These are phyloP conservation scores for Beauveria rudraprayagi DNA, from an alignment of 2,329 filamentous ascomycete genomes.

Conservation along the genomic window DNA sequence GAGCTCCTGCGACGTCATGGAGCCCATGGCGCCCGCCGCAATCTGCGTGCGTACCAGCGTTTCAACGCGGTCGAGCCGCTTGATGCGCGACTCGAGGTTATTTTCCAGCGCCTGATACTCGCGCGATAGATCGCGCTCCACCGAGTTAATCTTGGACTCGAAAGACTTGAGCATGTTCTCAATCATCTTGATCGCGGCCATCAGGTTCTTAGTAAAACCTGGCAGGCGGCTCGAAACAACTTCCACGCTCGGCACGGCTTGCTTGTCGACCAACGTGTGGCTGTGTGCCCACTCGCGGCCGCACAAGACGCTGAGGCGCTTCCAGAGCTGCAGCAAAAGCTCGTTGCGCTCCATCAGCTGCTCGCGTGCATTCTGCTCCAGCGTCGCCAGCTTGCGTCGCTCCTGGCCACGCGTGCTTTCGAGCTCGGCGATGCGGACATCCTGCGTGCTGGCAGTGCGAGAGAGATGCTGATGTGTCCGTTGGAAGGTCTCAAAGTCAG, in stretches of 20 bases:
- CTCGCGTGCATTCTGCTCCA: slow-evolving; percentile 77
- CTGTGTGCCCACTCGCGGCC: slow-evolving; percentile 87
- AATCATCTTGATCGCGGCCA: slow-evolving; percentile 79
- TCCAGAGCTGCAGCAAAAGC: slow-evolving; percentile 83
- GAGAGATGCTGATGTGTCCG: slow-evolving; percentile 81
- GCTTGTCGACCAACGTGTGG: slow-evolving; percentile 82
- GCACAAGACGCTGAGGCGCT: slow-evolving; percentile 74
- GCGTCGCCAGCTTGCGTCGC: slow-evolving; percentile 62
- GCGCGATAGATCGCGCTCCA: slow-evolving; percentile 86
- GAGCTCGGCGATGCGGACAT: slow-evolving; percentile 76
- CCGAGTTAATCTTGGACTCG: slow-evolving; percentile 67
- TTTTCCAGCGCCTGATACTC: slow-evolving; percentile 84
- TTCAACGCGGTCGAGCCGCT: slow-evolving; percentile 83
- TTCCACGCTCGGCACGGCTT: slow-evolving; percentile 73
- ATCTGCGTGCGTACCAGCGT: slow-evolving; percentile 62
- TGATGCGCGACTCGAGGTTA: slow-evolving; percentile 68
- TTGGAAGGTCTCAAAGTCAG: slow-evolving; percentile 80
- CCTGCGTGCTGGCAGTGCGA: slow-evolving; percentile 78
- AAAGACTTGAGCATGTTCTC: slow-evolving; percentile 74
- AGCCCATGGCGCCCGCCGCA: slow-evolving; percentile 43
- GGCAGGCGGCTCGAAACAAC: slow-evolving; percentile 78
- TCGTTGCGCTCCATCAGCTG: slow-evolving; percentile 86
- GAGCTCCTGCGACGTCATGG: slow-evolving; percentile 33
- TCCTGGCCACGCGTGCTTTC: slow-evolving; percentile 73
- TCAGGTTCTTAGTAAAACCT: slow-evolving; percentile 82